Evolutionary conservation across 2,329 filamentous ascomycete species (phyloP).

Genomic region (Bipolaris victoriae): DNA sequence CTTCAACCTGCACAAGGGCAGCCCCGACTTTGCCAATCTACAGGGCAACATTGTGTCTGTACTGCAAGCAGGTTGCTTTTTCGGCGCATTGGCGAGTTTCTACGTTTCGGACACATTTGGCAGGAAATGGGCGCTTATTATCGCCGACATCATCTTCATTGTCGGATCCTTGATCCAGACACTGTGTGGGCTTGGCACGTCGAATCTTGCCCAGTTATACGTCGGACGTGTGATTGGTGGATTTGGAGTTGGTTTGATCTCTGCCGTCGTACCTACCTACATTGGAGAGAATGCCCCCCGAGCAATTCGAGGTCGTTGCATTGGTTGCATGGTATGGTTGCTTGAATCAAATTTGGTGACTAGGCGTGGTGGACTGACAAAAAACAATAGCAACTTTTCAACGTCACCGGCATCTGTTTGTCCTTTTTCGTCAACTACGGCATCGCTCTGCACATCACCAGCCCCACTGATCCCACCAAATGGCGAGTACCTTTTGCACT

Average conservation of each 20-base stretch:
- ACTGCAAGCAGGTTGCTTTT: constrained; percentile 54
- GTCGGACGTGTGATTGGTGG: constrained; percentile 53
- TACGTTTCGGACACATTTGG: constrained; percentile 53
- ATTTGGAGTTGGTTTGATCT: constrained; percentile 53
- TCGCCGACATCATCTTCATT: constrained; percentile 53
- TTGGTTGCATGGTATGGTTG: constrained; percentile 40
- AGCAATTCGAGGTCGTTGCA: constrained; percentile 48
- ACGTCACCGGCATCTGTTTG: constrained; percentile 56
- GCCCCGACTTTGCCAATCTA: constrained; percentile 46
- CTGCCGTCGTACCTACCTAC: constrained; percentile 53
- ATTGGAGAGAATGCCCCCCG: constrained; percentile 56
- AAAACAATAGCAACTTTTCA: constrained; percentile 43
- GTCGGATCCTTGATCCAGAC: constrained; percentile 52
- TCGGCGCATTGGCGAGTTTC: constrained; percentile 52
- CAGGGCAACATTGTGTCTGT: constrained; percentile 55
- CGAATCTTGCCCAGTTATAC: constrained; percentile 49
- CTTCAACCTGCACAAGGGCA: constrained; percentile 46
- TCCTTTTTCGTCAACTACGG: constrained; percentile 62
- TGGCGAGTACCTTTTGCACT: constrained; percentile 61
- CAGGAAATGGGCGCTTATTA: constrained; percentile 50
- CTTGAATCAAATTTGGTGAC: neutral
- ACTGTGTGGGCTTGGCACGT: constrained; percentile 44
- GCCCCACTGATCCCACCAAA: constrained; percentile 52
- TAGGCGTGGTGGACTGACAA: neutral
- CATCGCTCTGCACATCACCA: constrained; percentile 53